Base-by-base conservation (phyloP, 345 rosid species). In the Rhodamnia argentea region DNA sequence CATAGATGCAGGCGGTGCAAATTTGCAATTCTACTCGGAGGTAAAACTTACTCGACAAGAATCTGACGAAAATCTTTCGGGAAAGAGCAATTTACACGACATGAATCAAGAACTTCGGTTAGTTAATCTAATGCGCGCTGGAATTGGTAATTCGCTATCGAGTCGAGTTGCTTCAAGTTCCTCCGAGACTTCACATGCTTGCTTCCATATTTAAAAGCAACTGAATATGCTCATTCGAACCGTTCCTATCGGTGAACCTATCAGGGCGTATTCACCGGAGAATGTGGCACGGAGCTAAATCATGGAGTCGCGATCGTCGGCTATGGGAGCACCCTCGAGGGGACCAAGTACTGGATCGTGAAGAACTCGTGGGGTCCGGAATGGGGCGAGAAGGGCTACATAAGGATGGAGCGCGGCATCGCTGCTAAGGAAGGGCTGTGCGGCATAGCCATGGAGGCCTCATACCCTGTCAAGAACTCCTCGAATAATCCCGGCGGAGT, bases 361-460 rank as follows among this genome's bases (percentile, higher is more conserved):
- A 91, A 86, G 87, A 95, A 94, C 74, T 95, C 96, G 7, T 95
- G 98, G 96, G 98, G 98, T 60, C 7, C 88, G 0, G 92, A 90
- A 86, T 95, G 95, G 98, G 98, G 98, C 74, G 95, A 95, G 93
- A 91, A 91, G 75, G 96, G 98, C 24, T 94, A 92, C 87, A 89
- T 92, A 42, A 92, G 98, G 90, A 89, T 95, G 89, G 86, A 92
- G 85, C 91, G 95, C 5, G 93, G 94, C 13, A 84, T 92, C 58
- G 64, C 89, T 1, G 89, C 88, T 13, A 85, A 85, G 82, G 91
- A 91, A 82, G 98, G 98, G 23, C 88, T 91, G 20, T 95, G 96
- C 27, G 97, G 96, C 42, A 93, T 94, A 58, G 94, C 97, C 20
- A 93, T 95, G 95, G 91, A 91, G 58, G 96, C 96, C 87, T 93